A percentile compares a stretch with the other conserved stretches of the same genome.
Conservation (phyloP, 768 basidiomycete species). For the Leucocoprinus leucothites region DNA sequence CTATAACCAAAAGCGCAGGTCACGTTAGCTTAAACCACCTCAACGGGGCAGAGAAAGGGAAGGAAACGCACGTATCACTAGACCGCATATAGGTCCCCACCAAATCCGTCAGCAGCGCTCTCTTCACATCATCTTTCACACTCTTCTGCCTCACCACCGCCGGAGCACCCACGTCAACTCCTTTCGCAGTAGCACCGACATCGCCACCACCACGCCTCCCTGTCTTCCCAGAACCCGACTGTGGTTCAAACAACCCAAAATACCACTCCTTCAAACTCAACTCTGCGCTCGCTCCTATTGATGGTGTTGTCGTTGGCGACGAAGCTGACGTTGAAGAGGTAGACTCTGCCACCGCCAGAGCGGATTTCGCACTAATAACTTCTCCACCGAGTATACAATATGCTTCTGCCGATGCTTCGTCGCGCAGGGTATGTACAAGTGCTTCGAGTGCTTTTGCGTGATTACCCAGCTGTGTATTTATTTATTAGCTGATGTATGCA, state of each 20-base stretch:
- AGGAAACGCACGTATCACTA: constrained; percentile 52
- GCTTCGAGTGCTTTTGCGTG: constrained; percentile 63
- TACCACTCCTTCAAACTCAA: constrained; percentile 53
- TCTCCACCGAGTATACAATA: constrained; percentile 83
- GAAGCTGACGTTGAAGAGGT: not conserved
- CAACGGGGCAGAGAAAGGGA: constrained; percentile 1
- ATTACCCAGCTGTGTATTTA: constrained; percentile 31
- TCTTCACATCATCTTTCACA: constrained; percentile 48
- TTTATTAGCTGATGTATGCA: not conserved
- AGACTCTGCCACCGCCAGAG: constrained; percentile 43
- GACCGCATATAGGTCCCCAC: constrained; percentile 76
- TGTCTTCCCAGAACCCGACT: constrained; percentile 19
- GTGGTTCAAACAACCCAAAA: constrained; percentile 36
- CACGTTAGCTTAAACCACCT: not conserved
- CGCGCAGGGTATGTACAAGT: constrained; percentile 68
- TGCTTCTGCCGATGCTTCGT: constrained; percentile 75
- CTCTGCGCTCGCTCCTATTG: constrained; percentile 19
- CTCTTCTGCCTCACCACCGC: constrained; percentile 29
- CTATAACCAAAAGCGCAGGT: constrained; percentile 37
- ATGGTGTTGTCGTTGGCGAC: not conserved
- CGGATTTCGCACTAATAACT: constrained; percentile 61
- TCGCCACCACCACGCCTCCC: constrained; percentile 14
- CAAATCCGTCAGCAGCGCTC: constrained; percentile 62
- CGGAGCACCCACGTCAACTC: constrained; percentile 12
- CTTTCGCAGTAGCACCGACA: not conserved